These are phyloP conservation scores for Gracilaria domingensis DNA, from an alignment of 23 red algal species.

Conservation along the genomic window DNA sequence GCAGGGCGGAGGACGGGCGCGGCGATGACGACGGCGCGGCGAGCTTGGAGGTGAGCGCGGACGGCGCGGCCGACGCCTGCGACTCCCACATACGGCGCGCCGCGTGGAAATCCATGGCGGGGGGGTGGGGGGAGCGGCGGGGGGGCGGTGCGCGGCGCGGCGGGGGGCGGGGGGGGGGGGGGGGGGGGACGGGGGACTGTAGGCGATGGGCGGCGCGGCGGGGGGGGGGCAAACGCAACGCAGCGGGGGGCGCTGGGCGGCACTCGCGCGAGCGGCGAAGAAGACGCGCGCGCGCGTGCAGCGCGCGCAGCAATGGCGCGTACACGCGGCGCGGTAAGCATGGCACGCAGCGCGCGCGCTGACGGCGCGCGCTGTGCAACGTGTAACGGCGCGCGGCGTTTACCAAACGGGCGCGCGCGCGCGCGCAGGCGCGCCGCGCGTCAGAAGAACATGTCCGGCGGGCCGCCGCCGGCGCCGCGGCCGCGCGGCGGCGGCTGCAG, in stretches of 20 bases:
- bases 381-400: too few relatives aligned
- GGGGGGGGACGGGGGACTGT: conserved; percentile 2
- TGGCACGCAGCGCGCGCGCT: too few relatives aligned
- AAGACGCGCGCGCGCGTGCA: not conserved
- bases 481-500: conserved; percentile 25
- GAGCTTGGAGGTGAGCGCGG: conserved; percentile 15
- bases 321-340: not conserved
- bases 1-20: not conserved
- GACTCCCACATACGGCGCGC: conserved; percentile 52
- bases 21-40: not conserved
- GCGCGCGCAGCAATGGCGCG: too few relatives aligned
- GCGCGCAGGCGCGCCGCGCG: too few relatives aligned
- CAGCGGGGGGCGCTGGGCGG: not conserved
- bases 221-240: not conserved
- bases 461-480: not conserved
- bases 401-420: not conserved
- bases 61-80: too few relatives aligned
- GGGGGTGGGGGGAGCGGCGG: not conserved
- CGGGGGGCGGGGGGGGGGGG: not conserved
- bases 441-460: not conserved
- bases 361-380: too few relatives aligned
- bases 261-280: not conserved
- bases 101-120: conserved; percentile 26
- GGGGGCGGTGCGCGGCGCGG: not conserved
- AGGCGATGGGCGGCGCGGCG: not conserved